A percentile compares a stretch with the other conserved stretches of the same genome.
Evolutionary conservation across 2,329 filamentous ascomycete species (phyloP).

Genomic region (Xylaria sp.): DNA sequence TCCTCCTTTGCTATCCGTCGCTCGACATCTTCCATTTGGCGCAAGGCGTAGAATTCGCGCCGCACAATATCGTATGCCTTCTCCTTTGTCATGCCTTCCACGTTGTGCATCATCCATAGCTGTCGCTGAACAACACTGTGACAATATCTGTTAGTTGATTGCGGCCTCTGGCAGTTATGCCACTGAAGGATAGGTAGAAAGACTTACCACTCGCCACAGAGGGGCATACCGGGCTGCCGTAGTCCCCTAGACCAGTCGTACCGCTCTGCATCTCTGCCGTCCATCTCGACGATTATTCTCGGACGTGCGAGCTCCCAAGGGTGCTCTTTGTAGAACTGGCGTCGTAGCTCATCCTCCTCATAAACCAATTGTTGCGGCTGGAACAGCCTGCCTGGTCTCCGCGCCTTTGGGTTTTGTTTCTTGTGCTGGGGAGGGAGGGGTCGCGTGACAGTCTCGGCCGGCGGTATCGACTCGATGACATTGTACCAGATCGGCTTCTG

Average conservation of each 20-base stretch:
- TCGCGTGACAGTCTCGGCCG: conserved; percentile 62
- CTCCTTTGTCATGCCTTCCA: conserved; percentile 61
- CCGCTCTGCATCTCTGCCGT: conserved; percentile 78
- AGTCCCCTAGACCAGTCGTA: conserved; percentile 81
- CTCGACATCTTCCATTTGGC: conserved; percentile 83
- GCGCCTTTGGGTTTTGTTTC: conserved; percentile 50
- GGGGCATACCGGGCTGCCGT: conserved; percentile 72
- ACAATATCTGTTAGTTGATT: conserved; percentile 9
- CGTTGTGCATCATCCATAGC: conserved; percentile 77
- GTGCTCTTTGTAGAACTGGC: conserved; percentile 88
- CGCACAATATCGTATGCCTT: conserved; percentile 86
- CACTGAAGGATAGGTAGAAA: neutral
- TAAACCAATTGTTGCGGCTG: conserved; percentile 78
- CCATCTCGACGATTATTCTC: conserved; percentile 80
- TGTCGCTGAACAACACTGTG: conserved; percentile 89
- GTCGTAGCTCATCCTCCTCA: conserved; percentile 81
- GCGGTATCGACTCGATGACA: conserved; percentile 59
- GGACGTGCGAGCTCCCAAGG: conserved; percentile 96
- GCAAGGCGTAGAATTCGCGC: conserved; percentile 86
- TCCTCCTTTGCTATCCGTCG: conserved; percentile 85
- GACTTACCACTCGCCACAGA: conserved; percentile 83
- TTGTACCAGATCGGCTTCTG: conserved; percentile 55
- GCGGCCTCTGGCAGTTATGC: neutral
- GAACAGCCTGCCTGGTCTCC: conserved; percentile 78
- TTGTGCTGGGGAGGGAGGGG: conserved; percentile 56